Evolutionary conservation across 768 basidiomycete species (phyloP).

Genomic region (Tricholoma saponaceum): DNA sequence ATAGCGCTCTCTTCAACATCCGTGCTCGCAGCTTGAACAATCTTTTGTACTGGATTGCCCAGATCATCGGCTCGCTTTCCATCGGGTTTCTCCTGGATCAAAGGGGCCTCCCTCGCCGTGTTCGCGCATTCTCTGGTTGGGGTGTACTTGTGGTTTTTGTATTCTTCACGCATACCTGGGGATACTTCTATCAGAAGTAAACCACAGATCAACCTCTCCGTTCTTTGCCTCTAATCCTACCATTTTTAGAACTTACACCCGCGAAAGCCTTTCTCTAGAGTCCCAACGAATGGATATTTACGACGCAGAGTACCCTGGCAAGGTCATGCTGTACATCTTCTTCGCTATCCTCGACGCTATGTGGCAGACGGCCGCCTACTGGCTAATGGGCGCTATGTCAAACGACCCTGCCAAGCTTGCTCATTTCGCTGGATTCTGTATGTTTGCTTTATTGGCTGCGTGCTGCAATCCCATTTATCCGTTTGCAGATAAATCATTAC

Average conservation of each 20-base stretch:
- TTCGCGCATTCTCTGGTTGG: slow-evolving; percentile 74
- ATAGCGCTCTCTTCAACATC: slow-evolving; percentile 75
- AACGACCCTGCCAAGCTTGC: slow-evolving; percentile 80
- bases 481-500: slow-evolving; percentile 60
- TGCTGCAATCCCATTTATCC: not conserved
- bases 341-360: slow-evolving; percentile 75
- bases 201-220: slow-evolving; percentile 12
- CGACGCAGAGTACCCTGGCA: slow-evolving; percentile 50
- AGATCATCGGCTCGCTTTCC: slow-evolving; percentile 68
- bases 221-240: not conserved
- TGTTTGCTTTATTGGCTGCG: slow-evolving; percentile 19
- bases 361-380: slow-evolving; percentile 84
- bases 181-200: slow-evolving; percentile 70
- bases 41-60: slow-evolving; percentile 75
- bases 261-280: slow-evolving; percentile 37
- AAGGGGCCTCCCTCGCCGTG: slow-evolving; percentile 49
- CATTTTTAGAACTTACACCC: slow-evolving; percentile 49
- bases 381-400: slow-evolving; percentile 85
- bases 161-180: slow-evolving; percentile 72
- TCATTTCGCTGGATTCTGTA: slow-evolving; percentile 79
- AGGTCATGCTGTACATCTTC: slow-evolving; percentile 64
- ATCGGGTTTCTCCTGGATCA: slow-evolving; percentile 70
- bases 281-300: slow-evolving; percentile 54
- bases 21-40: slow-evolving; percentile 75
- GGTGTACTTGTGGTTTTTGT: slow-evolving; percentile 54